Evolutionary conservation across 176 grass and related monocot species (phyloP), one percentile per base, ranked within the genome.

Genomic region (Panicum miliaceum): DNA sequence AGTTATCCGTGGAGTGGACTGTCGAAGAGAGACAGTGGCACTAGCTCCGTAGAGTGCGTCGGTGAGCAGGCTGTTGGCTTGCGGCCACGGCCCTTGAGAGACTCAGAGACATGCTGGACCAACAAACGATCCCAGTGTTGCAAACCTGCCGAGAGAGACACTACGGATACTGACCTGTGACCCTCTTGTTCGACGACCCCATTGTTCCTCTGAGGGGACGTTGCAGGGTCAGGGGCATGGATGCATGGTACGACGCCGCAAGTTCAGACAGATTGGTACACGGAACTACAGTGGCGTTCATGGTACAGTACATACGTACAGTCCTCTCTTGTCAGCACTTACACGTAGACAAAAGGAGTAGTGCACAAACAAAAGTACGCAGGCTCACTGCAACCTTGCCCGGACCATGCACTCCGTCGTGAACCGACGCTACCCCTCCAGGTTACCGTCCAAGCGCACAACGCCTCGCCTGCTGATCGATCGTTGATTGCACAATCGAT

Each of bases 401-500:
- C 65, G 14, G 62, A 50, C 75, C 57, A 15, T 26, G 29, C 29
- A 32, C 29, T n/a, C 40, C 68, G 76, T 62, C 41, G 64, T 35
- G 69, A 41, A 34, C 71, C 25, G 61, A 5, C 29, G 29, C 29
- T 32, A 32, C 27, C 18, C 4, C 41, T 71, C 73, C 73, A 54
- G n/a, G 73, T 36, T 25, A 7, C 10, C 22, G 8, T 38, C 78
- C 46, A 40, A 66, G 12, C 50, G 45, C 1, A 14, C 75, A 45
- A 48, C 78, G 52, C 20, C 4, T 25, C 18, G 41, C 29, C 20
- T 80, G 63, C 29, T 1, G 29, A 32, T 68, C 48, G 64, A 47
- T 71, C 19, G 62, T 0, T 40, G 81, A 82, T 82, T 65, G 83
- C 78, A 45, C 71, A 64, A 64, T 76, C 43, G 68, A 80, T 35